A percentile compares a stretch with the other conserved stretches of the same genome.
phyloP scores from a whole-genome alignment of 345 rosid genomes.

The Noccaea caerulescens region DNA sequence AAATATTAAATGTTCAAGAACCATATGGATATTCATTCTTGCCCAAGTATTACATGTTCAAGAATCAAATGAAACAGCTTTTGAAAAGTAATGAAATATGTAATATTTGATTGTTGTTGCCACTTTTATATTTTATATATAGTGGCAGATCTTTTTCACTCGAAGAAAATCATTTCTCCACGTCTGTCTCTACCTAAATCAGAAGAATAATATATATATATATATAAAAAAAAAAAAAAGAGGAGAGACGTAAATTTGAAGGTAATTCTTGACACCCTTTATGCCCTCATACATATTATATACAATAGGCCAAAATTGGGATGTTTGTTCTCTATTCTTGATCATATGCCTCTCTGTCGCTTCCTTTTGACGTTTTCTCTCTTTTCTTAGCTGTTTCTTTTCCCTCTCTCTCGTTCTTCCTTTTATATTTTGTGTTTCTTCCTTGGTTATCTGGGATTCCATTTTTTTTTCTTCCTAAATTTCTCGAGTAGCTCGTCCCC shows the following conservation, averaged over 20 bases:
- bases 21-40: background rate
- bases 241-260: constrained; percentile 35
- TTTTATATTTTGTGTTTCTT: constrained; percentile 10
- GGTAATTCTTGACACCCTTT: constrained; percentile 7
- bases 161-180: constrained; percentile 21
- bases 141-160: background rate
- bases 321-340: constrained; percentile 45
- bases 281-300: background rate
- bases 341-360: constrained; percentile 46
- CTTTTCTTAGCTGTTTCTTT: constrained; percentile 35
- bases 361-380: constrained; percentile 38
- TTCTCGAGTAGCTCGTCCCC: constrained; percentile 18
- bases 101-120: background rate
- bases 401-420: background rate
- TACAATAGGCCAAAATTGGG: constrained; percentile 18
- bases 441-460: constrained; percentile 8
- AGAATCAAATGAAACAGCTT: no score
- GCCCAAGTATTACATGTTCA: background rate
- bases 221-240: background rate
- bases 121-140: constrained; percentile 12
- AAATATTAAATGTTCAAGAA: no score
- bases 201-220: background rate
- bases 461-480: constrained; percentile 11
- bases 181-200: constrained; percentile 29
- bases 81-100: background rate